phyloP scores from a whole-genome alignment of 495 filamentous ascomycete genomes.

The Viridothelium virens region DNA sequence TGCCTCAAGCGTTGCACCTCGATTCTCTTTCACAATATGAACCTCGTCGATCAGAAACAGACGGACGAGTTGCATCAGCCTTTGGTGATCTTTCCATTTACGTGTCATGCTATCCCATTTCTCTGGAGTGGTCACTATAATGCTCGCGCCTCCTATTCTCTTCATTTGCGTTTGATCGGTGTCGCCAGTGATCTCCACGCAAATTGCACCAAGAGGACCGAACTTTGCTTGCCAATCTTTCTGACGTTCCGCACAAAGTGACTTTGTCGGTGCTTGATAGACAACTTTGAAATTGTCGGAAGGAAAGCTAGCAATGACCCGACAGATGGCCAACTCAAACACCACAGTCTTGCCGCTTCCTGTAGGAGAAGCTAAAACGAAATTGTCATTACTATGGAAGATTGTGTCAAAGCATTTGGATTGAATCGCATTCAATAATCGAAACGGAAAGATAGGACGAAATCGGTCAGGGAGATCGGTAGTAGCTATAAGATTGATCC shows the following conservation, averaged over 20 bases:
- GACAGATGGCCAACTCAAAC: slow-evolving; percentile 87
- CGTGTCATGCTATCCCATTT: slow-evolving; percentile 98
- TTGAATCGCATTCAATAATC: slow-evolving; percentile 84
- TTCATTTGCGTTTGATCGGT: slow-evolving; percentile 67
- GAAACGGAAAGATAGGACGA: slow-evolving; percentile 67
- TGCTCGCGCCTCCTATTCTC: slow-evolving; percentile 70
- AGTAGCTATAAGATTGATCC: slow-evolving; percentile 66
- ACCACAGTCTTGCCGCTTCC: slow-evolving; percentile 91
- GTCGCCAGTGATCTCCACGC: slow-evolving; percentile 87
- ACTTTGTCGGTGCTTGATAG: slow-evolving; percentile 92
- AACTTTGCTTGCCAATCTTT: slow-evolving; percentile 87
- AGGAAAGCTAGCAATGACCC: slow-evolving; percentile 53
- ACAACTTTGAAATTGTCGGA: slow-evolving; percentile 80
- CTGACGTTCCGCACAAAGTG: slow-evolving; percentile 75
- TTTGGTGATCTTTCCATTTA: slow-evolving; percentile 87
- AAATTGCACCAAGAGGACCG: slow-evolving; percentile 60
- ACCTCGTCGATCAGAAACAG: slow-evolving; percentile 95
- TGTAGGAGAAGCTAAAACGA: slow-evolving; percentile 85
- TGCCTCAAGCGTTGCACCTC: slow-evolving; percentile 89
- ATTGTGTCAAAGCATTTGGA: slow-evolving; percentile 73
- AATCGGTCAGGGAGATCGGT: slow-evolving; percentile 70
- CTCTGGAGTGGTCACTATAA: slow-evolving; percentile 94
- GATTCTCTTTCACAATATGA: slow-evolving; percentile 82
- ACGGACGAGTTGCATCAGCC: slow-evolving; percentile 75
- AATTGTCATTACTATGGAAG: slow-evolving; percentile 69